Evolutionary conservation across 129 eudicot species (phyloP).

Genomic region (Saposhnikovia divaricata): DNA sequence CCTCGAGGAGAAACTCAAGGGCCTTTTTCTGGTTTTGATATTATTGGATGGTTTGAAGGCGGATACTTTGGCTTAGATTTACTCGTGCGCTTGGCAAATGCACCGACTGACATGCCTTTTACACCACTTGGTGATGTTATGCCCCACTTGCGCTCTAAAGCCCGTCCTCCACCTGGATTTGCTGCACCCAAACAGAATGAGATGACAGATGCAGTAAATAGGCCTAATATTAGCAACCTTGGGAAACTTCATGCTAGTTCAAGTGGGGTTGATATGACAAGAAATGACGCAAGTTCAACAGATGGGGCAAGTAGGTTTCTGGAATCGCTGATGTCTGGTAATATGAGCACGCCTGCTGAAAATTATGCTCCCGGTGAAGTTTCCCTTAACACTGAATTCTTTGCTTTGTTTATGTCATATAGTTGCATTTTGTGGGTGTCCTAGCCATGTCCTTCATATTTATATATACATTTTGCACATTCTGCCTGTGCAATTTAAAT

Average conservation of each 20-base stretch:
- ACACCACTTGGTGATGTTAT: conserved; percentile 83
- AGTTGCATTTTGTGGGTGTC: background rate
- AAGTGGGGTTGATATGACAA: conserved; percentile 34
- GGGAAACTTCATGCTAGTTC: conserved; percentile 40
- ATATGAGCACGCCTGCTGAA: conserved; percentile 31
- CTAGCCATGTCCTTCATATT: background rate
- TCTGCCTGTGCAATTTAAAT: background rate
- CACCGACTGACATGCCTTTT: conserved; percentile 69
- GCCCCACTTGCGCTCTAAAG: conserved; percentile 94
- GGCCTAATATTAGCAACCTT: conserved; percentile 23
- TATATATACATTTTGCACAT: background rate
- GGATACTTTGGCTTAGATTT: conserved; percentile 93
- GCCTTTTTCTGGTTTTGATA: conserved; percentile 81
- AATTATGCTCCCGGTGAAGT: conserved; percentile 54
- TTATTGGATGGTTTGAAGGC: conserved; percentile 94
- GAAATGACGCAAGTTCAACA: conserved; percentile 37
- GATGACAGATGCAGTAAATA: conserved; percentile 33
- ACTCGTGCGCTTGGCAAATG: conserved; percentile 67
- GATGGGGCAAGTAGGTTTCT: conserved; percentile 72
- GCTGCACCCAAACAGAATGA: conserved; percentile 55
- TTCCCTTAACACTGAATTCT: conserved; percentile 7
- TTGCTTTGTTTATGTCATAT: background rate
- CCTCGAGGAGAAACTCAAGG: conserved; percentile 96
- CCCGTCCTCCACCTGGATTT: conserved; percentile 93
- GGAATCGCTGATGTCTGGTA: conserved; percentile 73